These are phyloP conservation scores for Lodderomyces margitis DNA, from an alignment of 1,139 yeast species.

Conservation along the genomic window DNA sequence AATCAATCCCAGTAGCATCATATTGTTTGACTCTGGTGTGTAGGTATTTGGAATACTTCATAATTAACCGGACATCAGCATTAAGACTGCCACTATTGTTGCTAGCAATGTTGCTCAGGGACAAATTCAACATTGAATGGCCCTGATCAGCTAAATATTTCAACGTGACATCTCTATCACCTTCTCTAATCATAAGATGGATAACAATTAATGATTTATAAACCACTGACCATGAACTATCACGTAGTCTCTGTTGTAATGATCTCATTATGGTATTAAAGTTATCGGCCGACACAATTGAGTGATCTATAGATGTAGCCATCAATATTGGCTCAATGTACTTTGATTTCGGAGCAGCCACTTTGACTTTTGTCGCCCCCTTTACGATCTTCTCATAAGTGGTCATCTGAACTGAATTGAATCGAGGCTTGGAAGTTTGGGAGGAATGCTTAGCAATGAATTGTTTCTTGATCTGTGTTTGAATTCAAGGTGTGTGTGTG, in stretches of 20 bases:
- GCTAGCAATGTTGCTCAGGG: constrained; percentile 30
- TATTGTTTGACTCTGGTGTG: constrained; percentile 68
- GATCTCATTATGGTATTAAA: constrained; percentile 69
- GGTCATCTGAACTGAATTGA: constrained; percentile 39
- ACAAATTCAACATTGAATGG: constrained; percentile 54
- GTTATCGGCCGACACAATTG: constrained; percentile 51
- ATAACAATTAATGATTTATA: constrained; percentile 81
- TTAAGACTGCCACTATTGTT: constrained; percentile 27
- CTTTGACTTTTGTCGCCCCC: constrained; percentile 54
- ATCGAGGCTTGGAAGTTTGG: too few relatives aligned
- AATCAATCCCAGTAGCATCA: constrained; percentile 64
- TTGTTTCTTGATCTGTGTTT: too few relatives aligned
- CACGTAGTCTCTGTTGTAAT: constrained; percentile 60
- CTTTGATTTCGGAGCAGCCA: constrained; percentile 98
- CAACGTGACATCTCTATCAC: constrained; percentile 70
- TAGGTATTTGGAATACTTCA: constrained; percentile 72
- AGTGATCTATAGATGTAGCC: constrained; percentile 56
- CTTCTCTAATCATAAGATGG: constrained; percentile 91
- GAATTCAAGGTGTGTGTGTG: too few relatives aligned
- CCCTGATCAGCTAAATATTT: constrained; percentile 55
- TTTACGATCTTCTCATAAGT: constrained; percentile 48
- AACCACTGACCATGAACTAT: constrained; percentile 86
- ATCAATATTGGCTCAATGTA: constrained; percentile 89
- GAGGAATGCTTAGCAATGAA: too few relatives aligned
- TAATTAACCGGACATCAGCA: constrained; percentile 60